phyloP scores from a whole-genome alignment of 2,329 filamentous ascomycete species.

The Ceratocystis colombiana region DNA sequence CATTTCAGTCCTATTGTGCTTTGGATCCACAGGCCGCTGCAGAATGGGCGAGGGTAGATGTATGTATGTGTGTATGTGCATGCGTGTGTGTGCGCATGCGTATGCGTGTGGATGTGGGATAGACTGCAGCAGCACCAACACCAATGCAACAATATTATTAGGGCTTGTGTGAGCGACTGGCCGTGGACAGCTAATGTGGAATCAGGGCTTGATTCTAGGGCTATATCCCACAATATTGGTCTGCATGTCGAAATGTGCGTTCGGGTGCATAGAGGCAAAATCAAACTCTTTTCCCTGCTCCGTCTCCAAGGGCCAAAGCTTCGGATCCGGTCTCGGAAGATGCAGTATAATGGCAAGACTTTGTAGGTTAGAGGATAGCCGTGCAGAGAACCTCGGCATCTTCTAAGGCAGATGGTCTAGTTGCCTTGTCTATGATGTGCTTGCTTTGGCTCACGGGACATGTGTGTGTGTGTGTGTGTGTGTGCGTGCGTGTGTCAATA shows the following conservation, averaged over 20 bases:
- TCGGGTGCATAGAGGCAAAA: neutral
- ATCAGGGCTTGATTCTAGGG: slow-evolving; percentile 10
- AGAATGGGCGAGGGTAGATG: neutral
- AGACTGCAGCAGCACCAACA: neutral
- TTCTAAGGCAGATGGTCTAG: neutral
- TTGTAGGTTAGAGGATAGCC: neutral
- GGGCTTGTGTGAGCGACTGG: neutral
- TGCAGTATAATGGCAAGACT: neutral
- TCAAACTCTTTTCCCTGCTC: neutral
- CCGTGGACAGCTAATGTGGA: neutral
- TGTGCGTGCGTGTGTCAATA: neutral
- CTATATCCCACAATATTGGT: slow-evolving; percentile 4
- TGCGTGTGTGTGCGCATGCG: too few species aligned
- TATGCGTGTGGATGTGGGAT: too few species aligned
- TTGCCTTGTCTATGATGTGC: neutral
- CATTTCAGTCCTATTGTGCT: neutral
- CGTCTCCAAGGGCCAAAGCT: neutral
- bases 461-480: neutral
- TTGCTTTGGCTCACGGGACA: neutral
- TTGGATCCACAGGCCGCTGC: neutral
- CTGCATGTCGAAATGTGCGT: slow-evolving; percentile 9
- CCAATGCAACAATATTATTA: neutral
- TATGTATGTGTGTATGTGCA: neutral
- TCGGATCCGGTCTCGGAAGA: slow-evolving; percentile 1
- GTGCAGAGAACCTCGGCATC: neutral